Evolutionary conservation across 106 monocot genomes (phyloP).

Genomic region (Triglochin maritima): DNA sequence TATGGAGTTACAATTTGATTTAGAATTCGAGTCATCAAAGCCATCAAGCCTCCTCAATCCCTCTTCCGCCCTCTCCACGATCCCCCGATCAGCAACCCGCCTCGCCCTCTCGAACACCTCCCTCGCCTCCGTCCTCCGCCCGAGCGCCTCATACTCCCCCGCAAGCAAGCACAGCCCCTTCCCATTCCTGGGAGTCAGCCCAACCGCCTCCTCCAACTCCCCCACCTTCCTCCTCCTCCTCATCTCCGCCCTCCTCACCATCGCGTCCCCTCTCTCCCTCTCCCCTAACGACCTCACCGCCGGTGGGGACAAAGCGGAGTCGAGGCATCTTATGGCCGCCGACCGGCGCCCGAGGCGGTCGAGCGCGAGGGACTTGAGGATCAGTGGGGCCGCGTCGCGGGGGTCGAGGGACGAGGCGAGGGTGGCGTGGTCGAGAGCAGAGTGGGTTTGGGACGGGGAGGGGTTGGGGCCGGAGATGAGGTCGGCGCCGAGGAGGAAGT

Average conservation of each 20-base stretch:
- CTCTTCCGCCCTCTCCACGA: constrained; percentile 17
- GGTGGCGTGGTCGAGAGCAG: constrained; percentile 40
- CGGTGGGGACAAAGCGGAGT: constrained; percentile 52
- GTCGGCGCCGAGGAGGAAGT: constrained; percentile 70
- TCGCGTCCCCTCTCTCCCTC: constrained; percentile 58
- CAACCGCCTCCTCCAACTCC: constrained; percentile 51
- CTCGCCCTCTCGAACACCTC: constrained; percentile 37
- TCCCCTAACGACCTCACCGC: constrained; percentile 36
- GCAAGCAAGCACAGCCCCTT: constrained; percentile 44
- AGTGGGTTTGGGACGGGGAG: constrained; percentile 12
- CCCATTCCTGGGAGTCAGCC: constrained; percentile 37
- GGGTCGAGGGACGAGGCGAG: constrained; percentile 56
- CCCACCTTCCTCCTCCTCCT: constrained; percentile 28
- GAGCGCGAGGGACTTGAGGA: constrained; percentile 68
- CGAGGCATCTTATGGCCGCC: constrained; percentile 52
- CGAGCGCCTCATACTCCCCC: constrained; percentile 64
- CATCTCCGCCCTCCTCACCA: constrained; percentile 63
- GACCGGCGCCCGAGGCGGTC: constrained; percentile 54
- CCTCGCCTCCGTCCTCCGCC: constrained; percentile 29
- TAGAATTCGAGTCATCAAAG: background rate
- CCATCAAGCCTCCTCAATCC: constrained; percentile 8
- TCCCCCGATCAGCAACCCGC: constrained; percentile 19
- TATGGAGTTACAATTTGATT: background rate
- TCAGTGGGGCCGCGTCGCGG: constrained; percentile 62
- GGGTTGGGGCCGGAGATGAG: constrained; percentile 56